Percentiles rank a stretch among this genome's conserved stretches.
These are phyloP conservation scores for Grosmannia serpens DNA, from an alignment of 2,329 filamentous ascomycete genomes.

Conservation along the genomic window DNA sequence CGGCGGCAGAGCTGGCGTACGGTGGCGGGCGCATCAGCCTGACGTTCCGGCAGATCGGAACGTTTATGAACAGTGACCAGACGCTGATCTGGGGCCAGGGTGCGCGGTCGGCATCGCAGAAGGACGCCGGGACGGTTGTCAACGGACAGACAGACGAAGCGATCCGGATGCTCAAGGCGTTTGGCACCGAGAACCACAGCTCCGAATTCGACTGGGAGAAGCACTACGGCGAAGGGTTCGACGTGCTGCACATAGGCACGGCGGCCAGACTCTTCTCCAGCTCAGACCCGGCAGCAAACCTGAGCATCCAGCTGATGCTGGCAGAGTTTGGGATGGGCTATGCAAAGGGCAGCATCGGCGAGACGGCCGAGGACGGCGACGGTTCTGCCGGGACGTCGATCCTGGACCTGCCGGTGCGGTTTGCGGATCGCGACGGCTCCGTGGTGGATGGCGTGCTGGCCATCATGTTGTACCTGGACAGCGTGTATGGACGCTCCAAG, in stretches of 20 bases:
- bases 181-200: constrained; percentile 73
- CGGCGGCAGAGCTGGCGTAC: constrained; percentile 57
- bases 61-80: constrained; percentile 59
- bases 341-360: constrained; percentile 31
- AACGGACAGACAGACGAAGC: constrained; percentile 59
- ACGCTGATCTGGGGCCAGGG: constrained; percentile 84
- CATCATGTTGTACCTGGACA: constrained; percentile 51
- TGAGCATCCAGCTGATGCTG: constrained; percentile 38
- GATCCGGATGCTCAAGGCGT: constrained; percentile 61
- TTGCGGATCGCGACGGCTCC: constrained; percentile 41
- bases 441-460: constrained; percentile 36
- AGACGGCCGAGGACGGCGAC: constrained; percentile 14
- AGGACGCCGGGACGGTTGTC: constrained; percentile 49
- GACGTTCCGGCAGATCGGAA: constrained; percentile 83
- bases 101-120: constrained; percentile 53
- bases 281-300: constrained; percentile 33
- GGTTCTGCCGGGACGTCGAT: constrained; percentile 9
- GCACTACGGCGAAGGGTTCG: constrained; percentile 69
- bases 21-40: constrained; percentile 74
- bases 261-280: constrained; percentile 40
- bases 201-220: constrained; percentile 62
- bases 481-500: constrained; percentile 29
- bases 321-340: constrained; percentile 34
- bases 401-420: constrained; percentile 26
- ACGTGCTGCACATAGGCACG: constrained; percentile 59